Evolutionary conservation across 2,329 filamentous ascomycete genomes (phyloP), one percentile per base, ranked within the genome.

Genomic region (Alternaria panax): DNA sequence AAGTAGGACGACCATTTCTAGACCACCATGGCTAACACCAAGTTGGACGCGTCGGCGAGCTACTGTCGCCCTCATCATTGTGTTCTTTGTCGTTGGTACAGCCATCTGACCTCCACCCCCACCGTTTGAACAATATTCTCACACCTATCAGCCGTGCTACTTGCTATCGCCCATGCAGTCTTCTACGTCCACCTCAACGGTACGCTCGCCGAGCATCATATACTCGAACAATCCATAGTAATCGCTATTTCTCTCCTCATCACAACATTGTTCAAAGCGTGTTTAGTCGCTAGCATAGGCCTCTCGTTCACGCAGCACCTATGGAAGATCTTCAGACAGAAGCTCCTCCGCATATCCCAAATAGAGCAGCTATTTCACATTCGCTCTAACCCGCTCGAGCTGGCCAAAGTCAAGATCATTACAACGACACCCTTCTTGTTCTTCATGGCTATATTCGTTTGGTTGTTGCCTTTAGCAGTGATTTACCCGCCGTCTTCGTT

Each of bases 401-500:
- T 38, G 18, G 36, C 36, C 14, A 38, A 38, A 5, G 36, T 38
- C 18, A 38, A 20, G 3, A 38, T 38, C 18, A 18, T 38, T 16
- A 9, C 16, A 8, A 2, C 8, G 4, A 36, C 34, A 12, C 36
- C n/a, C 5, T 38, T 38, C 7, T 20, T 38, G 12, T 46, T 54
- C 28, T 8, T 24, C 7, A 51, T 58, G 18, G 59, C 54, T 6
- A 1, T 51, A 3, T 50, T 32, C n/a, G 30, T 51, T 16, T 62
- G 59, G 59, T 8, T 51, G 7, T 12, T 59, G 18, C 32, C 32
- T 8, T 18, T 64, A 16, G 59, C 59, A 5, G 34, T 43, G 12
- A 51, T 62, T 6, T 64, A 62, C 28, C 62, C 62, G 2, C 62
- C 62, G 11, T 41, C 41, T 14, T 59, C 62, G 22, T 40, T 64